Evolutionary conservation across 345 rosid genomes (phyloP).

Genomic region (Pugionium dolabratum): DNA sequence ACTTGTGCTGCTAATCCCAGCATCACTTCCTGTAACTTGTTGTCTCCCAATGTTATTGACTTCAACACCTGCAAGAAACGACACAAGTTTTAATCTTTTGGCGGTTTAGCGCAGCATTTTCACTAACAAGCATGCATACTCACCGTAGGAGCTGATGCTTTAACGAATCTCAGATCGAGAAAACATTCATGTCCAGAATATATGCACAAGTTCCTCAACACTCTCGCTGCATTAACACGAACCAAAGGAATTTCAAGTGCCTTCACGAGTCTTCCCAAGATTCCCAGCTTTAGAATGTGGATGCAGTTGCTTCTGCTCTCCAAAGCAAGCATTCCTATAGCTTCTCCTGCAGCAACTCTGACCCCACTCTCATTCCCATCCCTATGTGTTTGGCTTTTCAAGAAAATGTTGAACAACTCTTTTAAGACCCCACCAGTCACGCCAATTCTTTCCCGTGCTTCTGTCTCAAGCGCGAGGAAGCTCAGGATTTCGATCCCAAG

Average conservation of each 20-base stretch:
- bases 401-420: slow-evolving; percentile 80
- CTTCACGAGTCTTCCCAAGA: slow-evolving; percentile 49
- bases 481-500: slow-evolving; percentile 71
- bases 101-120: not conserved
- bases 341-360: slow-evolving; percentile 78
- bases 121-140: slow-evolving; percentile 18
- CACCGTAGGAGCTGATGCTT: slow-evolving; percentile 66
- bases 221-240: slow-evolving; percentile 70
- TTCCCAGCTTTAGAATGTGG: slow-evolving; percentile 58
- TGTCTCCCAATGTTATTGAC: slow-evolving; percentile 58
- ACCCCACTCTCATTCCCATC: slow-evolving; percentile 45
- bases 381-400: slow-evolving; percentile 41
- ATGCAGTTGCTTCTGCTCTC: slow-evolving; percentile 73
- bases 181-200: slow-evolving; percentile 55
- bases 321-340: slow-evolving; percentile 76
- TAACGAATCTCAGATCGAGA: slow-evolving; percentile 47
- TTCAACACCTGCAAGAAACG: slow-evolving; percentile 58
- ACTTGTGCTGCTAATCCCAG: slow-evolving; percentile 62
- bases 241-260: slow-evolving; percentile 61
- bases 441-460: slow-evolving; percentile 74
- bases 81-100: slow-evolving; percentile 8
- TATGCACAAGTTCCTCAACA: slow-evolving; percentile 67
- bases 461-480: slow-evolving; percentile 68
- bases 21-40: slow-evolving; percentile 86
- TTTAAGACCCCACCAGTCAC: slow-evolving; percentile 80